Conservation (phyloP, 2,329 filamentous ascomycete species). For the Ophidiomyces ophidiicola region DNA sequence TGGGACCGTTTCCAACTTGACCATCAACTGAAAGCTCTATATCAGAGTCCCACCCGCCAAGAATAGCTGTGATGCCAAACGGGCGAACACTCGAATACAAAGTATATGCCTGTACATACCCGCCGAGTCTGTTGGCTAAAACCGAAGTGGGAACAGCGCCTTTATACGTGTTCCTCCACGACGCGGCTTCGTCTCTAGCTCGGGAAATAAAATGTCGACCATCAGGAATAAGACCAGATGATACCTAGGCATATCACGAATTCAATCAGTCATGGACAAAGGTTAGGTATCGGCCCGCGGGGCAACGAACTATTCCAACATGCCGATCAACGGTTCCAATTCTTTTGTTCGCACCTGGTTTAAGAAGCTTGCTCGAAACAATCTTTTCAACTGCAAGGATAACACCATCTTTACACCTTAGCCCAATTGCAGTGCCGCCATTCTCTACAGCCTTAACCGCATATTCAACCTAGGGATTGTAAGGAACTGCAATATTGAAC, state of each 20-base stretch:
- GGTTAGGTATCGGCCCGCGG: background rate
- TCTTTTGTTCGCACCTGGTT: constrained; percentile 89
- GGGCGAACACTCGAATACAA: constrained; percentile 93
- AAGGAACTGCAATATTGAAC: constrained; percentile 2
- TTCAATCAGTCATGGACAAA: constrained; percentile 4
- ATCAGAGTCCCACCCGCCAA: constrained; percentile 88
- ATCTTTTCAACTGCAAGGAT: constrained; percentile 96
- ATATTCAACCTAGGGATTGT: constrained; percentile 58
- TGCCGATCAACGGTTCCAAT: constrained; percentile 92
- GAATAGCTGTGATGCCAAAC: constrained; percentile 89
- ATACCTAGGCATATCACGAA: constrained; percentile 49
- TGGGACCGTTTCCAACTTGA: constrained; percentile 72
- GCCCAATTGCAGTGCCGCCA: constrained; percentile 88
- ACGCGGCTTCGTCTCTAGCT: constrained; percentile 82
- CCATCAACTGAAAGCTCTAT: constrained; percentile 75
- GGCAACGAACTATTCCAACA: constrained; percentile 66
- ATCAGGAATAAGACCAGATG: constrained; percentile 86
- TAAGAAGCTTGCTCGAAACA: constrained; percentile 86
- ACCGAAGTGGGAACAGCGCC: constrained; percentile 79
- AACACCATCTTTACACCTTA: constrained; percentile 93
- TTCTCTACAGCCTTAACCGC: constrained; percentile 98
- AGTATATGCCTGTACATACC: constrained; percentile 94
- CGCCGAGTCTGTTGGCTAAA: constrained; percentile 83
- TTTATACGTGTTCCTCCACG: constrained; percentile 90
- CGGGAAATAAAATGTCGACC: constrained; percentile 89